Conservation (phyloP, 257 asterid genomes). For the Ilex asprella region DNA sequence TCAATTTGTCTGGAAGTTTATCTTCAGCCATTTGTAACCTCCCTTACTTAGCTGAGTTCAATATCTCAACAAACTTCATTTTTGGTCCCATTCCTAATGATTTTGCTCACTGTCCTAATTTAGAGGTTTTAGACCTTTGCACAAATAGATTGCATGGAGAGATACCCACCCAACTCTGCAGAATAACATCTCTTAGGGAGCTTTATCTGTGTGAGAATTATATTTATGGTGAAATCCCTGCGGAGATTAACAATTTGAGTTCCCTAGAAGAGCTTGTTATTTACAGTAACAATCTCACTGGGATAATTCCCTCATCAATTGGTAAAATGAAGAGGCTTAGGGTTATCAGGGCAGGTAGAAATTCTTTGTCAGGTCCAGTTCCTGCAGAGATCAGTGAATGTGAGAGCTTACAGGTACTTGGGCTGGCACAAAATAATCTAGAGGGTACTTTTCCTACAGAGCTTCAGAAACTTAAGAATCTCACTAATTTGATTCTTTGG, state of each 20-base stretch:
- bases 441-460: constrained; percentile 58
- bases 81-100: constrained; percentile 59
- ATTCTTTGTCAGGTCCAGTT: constrained; percentile 54
- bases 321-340: constrained; percentile 50
- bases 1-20: constrained; percentile 57
- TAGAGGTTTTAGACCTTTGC: constrained; percentile 66
- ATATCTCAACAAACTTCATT: constrained; percentile 57
- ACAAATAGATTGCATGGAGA: constrained; percentile 54
- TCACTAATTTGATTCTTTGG: constrained; percentile 59
- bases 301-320: constrained; percentile 49
- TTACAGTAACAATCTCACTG: constrained; percentile 77
- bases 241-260: constrained; percentile 42
- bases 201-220: constrained; percentile 74
- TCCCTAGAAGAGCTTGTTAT: constrained; percentile 72
- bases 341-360: constrained; percentile 62
- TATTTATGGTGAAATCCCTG: constrained; percentile 55
- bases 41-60: constrained; percentile 42
- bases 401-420: constrained; percentile 53
- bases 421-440: constrained; percentile 60
- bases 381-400: constrained; percentile 58
- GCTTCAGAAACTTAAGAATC: constrained; percentile 47
- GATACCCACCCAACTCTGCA: constrained; percentile 49
- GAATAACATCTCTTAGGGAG: constrained; percentile 43
- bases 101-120: constrained; percentile 33
- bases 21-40: constrained; percentile 56